phyloP scores from a whole-genome alignment of 2,329 filamentous ascomycete genomes.

The Akanthomyces muscarius region DNA sequence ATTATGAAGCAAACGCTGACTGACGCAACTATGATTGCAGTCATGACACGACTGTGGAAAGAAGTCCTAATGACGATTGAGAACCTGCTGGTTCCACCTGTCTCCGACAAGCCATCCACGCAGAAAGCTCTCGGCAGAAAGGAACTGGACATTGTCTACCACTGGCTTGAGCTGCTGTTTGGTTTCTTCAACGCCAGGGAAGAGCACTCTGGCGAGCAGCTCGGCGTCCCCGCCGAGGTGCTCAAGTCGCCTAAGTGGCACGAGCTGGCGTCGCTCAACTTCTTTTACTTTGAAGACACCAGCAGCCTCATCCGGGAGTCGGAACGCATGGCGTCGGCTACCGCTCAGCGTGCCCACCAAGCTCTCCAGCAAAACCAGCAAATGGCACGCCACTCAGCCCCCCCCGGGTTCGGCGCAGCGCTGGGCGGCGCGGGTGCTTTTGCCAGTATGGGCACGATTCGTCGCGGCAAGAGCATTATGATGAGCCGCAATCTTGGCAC shows the following conservation, averaged over 20 bases:
- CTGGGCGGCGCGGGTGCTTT: slow-evolving; percentile 40
- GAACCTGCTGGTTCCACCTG: slow-evolving; percentile 80
- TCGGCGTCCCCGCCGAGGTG: slow-evolving; percentile 85
- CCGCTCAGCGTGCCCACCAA: slow-evolving; percentile 68
- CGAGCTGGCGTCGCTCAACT: slow-evolving; percentile 92
- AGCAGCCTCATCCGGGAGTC: slow-evolving; percentile 92
- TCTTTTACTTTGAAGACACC: slow-evolving; percentile 95
- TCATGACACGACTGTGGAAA: slow-evolving; percentile 98
- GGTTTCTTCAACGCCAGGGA: slow-evolving; percentile 94
- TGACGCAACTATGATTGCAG: slow-evolving; percentile 92
- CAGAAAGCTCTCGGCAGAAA: slow-evolving; percentile 80
- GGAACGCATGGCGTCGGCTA: slow-evolving; percentile 90
- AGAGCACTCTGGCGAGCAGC: slow-evolving; percentile 71
- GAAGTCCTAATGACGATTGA: slow-evolving; percentile 93
- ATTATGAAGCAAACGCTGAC: slow-evolving; percentile 98
- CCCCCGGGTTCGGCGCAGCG: slow-evolving; percentile 41
- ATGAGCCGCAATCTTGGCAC: slow-evolving; percentile 90
- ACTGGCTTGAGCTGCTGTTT: slow-evolving; percentile 87
- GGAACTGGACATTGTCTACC: slow-evolving; percentile 91
- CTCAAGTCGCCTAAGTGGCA: slow-evolving; percentile 98
- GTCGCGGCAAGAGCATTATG: slow-evolving; percentile 77
- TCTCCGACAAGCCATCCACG: slow-evolving; percentile 88
- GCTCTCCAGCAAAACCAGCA: slow-evolving; percentile 48
- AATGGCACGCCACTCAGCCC: slow-evolving; percentile 67
- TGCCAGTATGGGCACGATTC: slow-evolving; percentile 66